Percentiles rank a stretch among this genome's conserved stretches.
Conservation (phyloP, 148 eudicot species). For the Fagopyrum esculentum region DNA sequence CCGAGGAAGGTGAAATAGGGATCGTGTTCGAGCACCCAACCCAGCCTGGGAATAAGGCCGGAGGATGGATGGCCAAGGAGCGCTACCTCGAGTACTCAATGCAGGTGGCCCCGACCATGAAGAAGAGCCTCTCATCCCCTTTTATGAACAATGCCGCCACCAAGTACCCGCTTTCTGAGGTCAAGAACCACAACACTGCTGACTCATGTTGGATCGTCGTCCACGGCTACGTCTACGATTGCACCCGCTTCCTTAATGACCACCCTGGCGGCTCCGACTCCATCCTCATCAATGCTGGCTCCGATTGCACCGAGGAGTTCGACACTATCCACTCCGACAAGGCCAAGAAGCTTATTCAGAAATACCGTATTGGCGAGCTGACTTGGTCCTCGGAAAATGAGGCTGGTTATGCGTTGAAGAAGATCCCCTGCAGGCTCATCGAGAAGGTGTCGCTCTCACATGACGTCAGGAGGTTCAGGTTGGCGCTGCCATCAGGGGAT, state of each 20-base stretch:
- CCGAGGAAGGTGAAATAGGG: slow-evolving; percentile 70
- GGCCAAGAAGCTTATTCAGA: slow-evolving; percentile 71
- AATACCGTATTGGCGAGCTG: slow-evolving; percentile 62
- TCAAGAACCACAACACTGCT: slow-evolving; percentile 53
- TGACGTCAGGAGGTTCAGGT: slow-evolving; percentile 60
- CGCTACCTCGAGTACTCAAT: slow-evolving; percentile 41
- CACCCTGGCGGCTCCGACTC: slow-evolving; percentile 91
- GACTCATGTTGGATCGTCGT: slow-evolving; percentile 88
- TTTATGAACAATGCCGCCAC: slow-evolving; percentile 54
- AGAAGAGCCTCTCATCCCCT: slow-evolving; percentile 64
- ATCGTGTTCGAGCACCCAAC: slow-evolving; percentile 93
- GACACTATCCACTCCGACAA: slow-evolving; percentile 85
- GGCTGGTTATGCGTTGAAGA: slow-evolving; percentile 34
- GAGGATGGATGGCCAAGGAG: slow-evolving; percentile 93
- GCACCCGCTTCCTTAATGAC: slow-evolving; percentile 64
- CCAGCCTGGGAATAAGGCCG: slow-evolving; percentile 74
- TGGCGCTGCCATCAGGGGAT: slow-evolving; percentile 55
- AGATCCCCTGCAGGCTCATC: slow-evolving; percentile 57
- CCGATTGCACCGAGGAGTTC: slow-evolving; percentile 85
- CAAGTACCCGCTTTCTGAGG: slow-evolving; percentile 61
- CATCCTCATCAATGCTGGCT: slow-evolving; percentile 82
- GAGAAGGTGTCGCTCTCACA: slow-evolving; percentile 57
- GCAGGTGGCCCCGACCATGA: slow-evolving; percentile 26
- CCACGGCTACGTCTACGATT: slow-evolving; percentile 68
- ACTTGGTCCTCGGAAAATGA: slow-evolving; percentile 36